Percentiles rank a stretch among this genome's conserved stretches.
Conservation (phyloP, 371 early-diverging fungal species). For the Rhizopus delemar region DNA sequence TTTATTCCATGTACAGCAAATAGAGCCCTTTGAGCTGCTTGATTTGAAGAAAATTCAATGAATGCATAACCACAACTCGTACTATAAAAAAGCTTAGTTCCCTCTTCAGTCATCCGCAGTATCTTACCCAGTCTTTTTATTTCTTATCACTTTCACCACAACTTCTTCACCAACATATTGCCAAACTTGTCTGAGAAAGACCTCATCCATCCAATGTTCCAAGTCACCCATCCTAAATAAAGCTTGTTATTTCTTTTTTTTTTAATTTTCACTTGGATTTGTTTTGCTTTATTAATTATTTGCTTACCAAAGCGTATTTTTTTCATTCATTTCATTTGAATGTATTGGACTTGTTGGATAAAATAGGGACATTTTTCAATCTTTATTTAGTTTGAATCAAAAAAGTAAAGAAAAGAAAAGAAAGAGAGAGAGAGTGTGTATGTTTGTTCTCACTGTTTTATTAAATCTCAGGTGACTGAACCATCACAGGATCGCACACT, state of each 20-base stretch:
- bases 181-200: conserved; percentile 74
- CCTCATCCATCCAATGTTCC: conserved; percentile 86
- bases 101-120: background rate
- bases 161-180: conserved; percentile 67
- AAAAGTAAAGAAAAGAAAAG: conserved; percentile 2
- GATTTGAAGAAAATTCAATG: conserved; percentile 63
- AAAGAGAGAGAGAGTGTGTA: background rate
- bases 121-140: conserved; percentile 52
- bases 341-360: background rate
- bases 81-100: conserved; percentile 24
- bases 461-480: background rate
- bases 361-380: conserved; percentile 3
- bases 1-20: conserved; percentile 71
- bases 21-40: conserved; percentile 68
- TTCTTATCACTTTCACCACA: conserved; percentile 84
- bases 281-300: background rate
- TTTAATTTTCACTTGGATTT: background rate
- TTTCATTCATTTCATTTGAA: background rate
- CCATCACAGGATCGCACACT: background rate
- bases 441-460: background rate
- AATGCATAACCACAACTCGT: conserved; percentile 77
- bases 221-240: conserved; percentile 77
- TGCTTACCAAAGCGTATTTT: conserved; percentile 11
- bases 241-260: no score
- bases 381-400: background rate